These are phyloP conservation scores for Combretum micranthum DNA, from an alignment of 345 rosid genomes.

Conservation along the genomic window DNA sequence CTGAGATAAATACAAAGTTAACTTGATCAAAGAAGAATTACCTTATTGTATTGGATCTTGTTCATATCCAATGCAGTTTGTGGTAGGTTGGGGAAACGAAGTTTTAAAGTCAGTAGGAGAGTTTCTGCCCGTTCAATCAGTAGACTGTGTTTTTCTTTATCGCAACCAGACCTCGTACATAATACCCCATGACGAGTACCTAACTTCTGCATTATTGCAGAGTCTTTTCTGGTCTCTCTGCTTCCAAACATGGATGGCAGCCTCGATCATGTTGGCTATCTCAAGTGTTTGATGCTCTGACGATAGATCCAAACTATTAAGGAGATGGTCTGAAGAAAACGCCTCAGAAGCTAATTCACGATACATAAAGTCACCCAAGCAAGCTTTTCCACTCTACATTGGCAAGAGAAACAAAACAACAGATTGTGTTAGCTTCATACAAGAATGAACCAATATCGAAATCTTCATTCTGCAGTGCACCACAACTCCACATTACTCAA, in stretches of 20 bases:
- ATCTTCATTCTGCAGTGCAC: too few species aligned
- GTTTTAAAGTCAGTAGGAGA: conserved; percentile 63
- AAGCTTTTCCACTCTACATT: conserved; percentile 33
- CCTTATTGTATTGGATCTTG: conserved; percentile 94
- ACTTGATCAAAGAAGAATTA: conserved; percentile 4
- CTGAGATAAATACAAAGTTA: neutral
- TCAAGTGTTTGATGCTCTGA: conserved; percentile 83
- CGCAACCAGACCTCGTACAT: conserved; percentile 79
- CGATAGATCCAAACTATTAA: conserved; percentile 80
- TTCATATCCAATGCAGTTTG: conserved; percentile 92
- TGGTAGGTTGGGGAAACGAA: conserved; percentile 84
- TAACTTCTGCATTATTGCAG: conserved; percentile 28
- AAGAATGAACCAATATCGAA: neutral
- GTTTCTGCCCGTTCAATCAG: conserved; percentile 78
- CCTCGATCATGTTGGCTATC: conserved; percentile 78
- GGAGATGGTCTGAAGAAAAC: conserved; percentile 78
- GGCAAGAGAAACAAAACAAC: neutral
- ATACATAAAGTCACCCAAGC: conserved; percentile 76
- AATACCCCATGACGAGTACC: conserved; percentile 69
- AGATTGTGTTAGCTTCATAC: neutral
- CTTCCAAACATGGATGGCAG: conserved; percentile 78
- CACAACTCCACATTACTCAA: too few species aligned
- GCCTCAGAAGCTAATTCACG: conserved; percentile 66
- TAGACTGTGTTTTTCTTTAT: conserved; percentile 39
- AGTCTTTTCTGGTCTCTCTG: conserved; percentile 49